Evolutionary conservation across 1,284 basidiomycete species (phyloP).

Genomic region (Irpex sp.): DNA sequence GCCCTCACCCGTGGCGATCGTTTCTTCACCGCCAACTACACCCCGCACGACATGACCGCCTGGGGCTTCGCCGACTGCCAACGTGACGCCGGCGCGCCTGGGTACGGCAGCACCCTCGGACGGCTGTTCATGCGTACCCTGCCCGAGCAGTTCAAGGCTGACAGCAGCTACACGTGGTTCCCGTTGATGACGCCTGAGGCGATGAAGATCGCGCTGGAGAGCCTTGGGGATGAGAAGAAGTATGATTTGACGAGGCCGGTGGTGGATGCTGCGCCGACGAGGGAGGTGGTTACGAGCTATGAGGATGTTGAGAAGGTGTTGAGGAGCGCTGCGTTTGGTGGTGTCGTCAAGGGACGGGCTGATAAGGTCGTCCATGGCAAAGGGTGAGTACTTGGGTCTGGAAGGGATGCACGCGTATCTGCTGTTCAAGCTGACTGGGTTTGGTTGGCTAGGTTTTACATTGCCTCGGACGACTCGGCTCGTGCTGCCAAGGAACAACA

Average conservation of each 20-base stretch:
- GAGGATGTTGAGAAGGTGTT: conserved; percentile 51
- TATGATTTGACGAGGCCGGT: conserved; percentile 53
- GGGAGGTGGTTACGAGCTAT: conserved; percentile 41
- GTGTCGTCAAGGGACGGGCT: conserved; percentile 47
- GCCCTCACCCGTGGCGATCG: conserved; percentile 81
- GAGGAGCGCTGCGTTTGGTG: conserved; percentile 42
- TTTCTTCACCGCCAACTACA: conserved; percentile 81
- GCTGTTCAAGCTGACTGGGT: neutral
- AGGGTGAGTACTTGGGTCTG: conserved; percentile 40
- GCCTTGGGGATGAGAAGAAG: conserved; percentile 47
- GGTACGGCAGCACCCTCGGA: conserved; percentile 72
- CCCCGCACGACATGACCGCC: conserved; percentile 74
- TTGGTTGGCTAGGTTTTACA: conserved; percentile 43
- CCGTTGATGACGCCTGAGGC: conserved; percentile 75
- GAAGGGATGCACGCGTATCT: neutral
- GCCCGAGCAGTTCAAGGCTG: conserved; percentile 63
- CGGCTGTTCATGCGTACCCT: conserved; percentile 71
- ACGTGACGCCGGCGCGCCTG: conserved; percentile 61
- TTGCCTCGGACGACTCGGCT: conserved; percentile 40
- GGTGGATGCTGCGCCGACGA: conserved; percentile 14
- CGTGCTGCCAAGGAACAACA: conserved; percentile 43
- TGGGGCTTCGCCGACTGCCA: conserved; percentile 83
- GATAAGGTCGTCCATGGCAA: conserved; percentile 48
- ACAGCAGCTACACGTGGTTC: conserved; percentile 82
- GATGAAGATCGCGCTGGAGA: conserved; percentile 57